These are phyloP conservation scores for Populus simonii DNA, from an alignment of 345 rosid species.

Conservation along the genomic window DNA sequence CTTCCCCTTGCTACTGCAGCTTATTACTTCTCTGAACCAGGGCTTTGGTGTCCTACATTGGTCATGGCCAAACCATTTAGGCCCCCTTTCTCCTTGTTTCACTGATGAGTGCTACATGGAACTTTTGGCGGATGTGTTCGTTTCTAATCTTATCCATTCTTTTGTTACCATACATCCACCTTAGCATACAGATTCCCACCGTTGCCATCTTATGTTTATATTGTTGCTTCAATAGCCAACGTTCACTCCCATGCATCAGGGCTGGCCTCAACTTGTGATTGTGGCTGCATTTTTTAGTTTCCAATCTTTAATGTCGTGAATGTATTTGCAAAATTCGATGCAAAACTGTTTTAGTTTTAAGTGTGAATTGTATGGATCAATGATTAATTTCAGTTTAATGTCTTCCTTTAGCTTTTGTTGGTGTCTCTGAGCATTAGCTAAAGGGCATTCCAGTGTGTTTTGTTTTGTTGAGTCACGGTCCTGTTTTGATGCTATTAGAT, in stretches of 20 bases:
- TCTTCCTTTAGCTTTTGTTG: background rate
- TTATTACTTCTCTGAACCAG: background rate
- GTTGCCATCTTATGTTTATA: too few species aligned
- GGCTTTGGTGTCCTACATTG: background rate
- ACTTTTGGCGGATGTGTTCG: too few species aligned
- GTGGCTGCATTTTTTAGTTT: background rate
- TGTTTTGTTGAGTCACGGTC: background rate
- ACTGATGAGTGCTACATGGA: background rate
- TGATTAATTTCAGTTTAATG: too few species aligned
- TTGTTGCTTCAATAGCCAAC: too few species aligned
- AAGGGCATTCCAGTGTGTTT: background rate
- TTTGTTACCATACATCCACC: too few species aligned
- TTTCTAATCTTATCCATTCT: too few species aligned
- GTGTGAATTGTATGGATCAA: background rate
- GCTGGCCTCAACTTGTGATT: too few species aligned
- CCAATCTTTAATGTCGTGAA: background rate
- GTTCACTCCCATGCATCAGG: too few species aligned
- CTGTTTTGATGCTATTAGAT: background rate
- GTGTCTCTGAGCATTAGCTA: background rate
- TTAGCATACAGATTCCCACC: too few species aligned
- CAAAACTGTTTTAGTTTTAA: background rate
- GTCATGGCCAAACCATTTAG: background rate
- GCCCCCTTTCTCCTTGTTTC: background rate
- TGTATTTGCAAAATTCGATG: background rate
- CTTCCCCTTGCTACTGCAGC: background rate